Conservation (phyloP, 2,329 filamentous ascomycete species). For the Hymenoscyphus occultus region DNA sequence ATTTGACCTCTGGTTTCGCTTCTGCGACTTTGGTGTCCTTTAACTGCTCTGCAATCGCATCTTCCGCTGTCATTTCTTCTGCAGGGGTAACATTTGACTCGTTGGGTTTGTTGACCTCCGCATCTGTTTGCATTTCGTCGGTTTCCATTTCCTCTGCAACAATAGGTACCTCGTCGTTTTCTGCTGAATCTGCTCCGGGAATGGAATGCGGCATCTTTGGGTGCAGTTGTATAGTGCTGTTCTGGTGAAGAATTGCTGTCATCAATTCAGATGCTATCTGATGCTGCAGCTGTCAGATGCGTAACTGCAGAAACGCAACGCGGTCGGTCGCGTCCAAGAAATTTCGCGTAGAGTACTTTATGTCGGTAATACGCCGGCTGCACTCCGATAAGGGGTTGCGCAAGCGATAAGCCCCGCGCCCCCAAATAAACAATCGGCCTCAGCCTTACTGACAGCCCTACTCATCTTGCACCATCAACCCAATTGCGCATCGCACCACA, state of each 20-base stretch:
- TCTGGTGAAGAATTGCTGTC: not conserved
- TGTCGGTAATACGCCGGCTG: not conserved
- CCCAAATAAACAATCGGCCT: not conserved
- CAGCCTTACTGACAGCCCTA: not conserved
- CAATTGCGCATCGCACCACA: not conserved
- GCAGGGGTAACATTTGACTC: slow-evolving; percentile 19
- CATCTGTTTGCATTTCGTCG: slow-evolving; percentile 5
- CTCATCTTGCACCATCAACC: not conserved
- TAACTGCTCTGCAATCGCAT: not conserved
- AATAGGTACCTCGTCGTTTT: slow-evolving; percentile 34
- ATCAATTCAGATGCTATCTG: not conserved
- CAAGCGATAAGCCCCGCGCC: not conserved
- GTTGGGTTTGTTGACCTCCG: not conserved
- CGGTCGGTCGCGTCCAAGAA: slow-evolving; percentile 3
- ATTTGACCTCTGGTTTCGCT: slow-evolving; percentile 47
- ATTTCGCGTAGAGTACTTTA: not conserved
- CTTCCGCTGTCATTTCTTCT: slow-evolving; percentile 12
- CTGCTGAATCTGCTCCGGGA: slow-evolving; percentile 36
- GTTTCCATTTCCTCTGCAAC: slow-evolving; percentile 20
- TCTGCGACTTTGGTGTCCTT: slow-evolving; percentile 22
- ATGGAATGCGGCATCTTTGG: slow-evolving; percentile 47
- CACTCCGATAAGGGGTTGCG: not conserved
- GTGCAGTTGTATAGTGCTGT: not conserved
- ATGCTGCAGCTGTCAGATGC: no score
- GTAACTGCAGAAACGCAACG: not conserved